Evolutionary conservation across 2,329 filamentous ascomycete species (phyloP).

Genomic region (Calonectria montana): DNA sequence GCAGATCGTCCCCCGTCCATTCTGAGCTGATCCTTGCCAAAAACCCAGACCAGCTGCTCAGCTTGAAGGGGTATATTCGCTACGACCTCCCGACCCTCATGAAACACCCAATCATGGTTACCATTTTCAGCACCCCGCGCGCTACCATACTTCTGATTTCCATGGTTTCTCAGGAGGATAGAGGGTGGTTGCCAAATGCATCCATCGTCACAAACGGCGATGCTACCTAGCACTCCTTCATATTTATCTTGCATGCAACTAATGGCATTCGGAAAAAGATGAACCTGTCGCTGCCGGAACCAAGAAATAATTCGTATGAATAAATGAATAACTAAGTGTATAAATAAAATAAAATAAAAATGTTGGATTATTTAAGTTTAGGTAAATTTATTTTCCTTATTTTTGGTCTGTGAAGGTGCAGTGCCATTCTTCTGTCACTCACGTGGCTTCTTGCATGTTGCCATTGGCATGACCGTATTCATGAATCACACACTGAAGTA

Average conservation of each 20-base stretch:
- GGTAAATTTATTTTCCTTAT: too few relatives aligned
- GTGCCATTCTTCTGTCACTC: background rate
- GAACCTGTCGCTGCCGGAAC: conserved; percentile 36
- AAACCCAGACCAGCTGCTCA: background rate
- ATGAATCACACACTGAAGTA: conserved; percentile 34
- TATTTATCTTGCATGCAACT: conserved; percentile 34
- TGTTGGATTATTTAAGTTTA: too few relatives aligned
- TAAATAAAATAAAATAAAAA: too few relatives aligned
- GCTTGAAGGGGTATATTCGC: conserved; percentile 11
- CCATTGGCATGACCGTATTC: conserved; percentile 34
- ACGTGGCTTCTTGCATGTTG: conserved; percentile 22
- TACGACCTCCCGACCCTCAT: conserved; percentile 2
- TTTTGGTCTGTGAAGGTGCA: too few relatives aligned
- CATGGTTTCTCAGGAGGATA: conserved; percentile 27
- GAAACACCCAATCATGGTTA: background rate
- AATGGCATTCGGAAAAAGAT: conserved; percentile 38
- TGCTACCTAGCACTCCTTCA: conserved; percentile 14
- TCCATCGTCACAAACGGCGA: conserved; percentile 33
- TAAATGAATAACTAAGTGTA: too few relatives aligned
- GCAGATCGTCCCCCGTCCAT: background rate
- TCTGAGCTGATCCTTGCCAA: background rate
- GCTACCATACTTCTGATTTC: conserved; percentile 21
- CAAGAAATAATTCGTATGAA: too few relatives aligned
- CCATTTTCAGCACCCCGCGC: conserved; percentile 11
- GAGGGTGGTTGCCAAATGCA: conserved; percentile 36